These are phyloP conservation scores for Neoarthrinium moseri DNA, from an alignment of 2,329 filamentous ascomycete genomes.

Conservation along the genomic window DNA sequence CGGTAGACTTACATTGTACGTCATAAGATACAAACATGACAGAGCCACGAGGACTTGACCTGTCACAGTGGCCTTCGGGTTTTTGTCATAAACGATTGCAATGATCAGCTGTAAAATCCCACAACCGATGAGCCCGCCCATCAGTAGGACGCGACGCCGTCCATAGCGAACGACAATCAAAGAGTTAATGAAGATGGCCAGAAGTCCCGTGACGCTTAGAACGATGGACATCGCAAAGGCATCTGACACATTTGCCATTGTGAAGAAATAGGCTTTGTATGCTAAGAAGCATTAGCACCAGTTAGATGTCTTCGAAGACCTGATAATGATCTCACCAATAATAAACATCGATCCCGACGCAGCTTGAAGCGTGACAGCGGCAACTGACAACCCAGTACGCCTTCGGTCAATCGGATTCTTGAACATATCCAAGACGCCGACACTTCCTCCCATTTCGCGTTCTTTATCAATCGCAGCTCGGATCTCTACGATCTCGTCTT, in stretches of 20 bases:
- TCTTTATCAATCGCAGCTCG: conserved; percentile 42
- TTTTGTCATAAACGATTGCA: no score
- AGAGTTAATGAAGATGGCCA: conserved; percentile 48
- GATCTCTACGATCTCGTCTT: conserved; percentile 68
- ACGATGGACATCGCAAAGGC: conserved; percentile 53
- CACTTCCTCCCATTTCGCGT: conserved; percentile 28
- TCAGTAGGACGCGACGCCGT: no score
- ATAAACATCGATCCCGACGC: conserved; percentile 44
- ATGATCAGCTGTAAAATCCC: no score
- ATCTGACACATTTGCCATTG: conserved; percentile 47
- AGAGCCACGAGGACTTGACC: no score
- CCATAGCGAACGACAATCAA: conserved; percentile 44
- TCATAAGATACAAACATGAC: no score
- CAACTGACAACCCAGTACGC: conserved; percentile 39
- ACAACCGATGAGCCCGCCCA: no score
- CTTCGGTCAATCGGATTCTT: conserved; percentile 42
- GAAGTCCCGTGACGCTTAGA: conserved; percentile 44
- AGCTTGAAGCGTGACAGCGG: conserved; percentile 41
- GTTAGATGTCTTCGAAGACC: neutral
- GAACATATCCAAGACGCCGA: conserved; percentile 41
- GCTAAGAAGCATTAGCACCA: conserved; percentile 28
- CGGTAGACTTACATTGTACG: no score
- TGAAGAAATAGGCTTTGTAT: conserved; percentile 53
- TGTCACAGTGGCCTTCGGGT: no score
- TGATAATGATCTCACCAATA: conserved; percentile 31